phyloP scores from a whole-genome alignment of 352 stramenopile genomes.

The Phytophthora sojae region DNA sequence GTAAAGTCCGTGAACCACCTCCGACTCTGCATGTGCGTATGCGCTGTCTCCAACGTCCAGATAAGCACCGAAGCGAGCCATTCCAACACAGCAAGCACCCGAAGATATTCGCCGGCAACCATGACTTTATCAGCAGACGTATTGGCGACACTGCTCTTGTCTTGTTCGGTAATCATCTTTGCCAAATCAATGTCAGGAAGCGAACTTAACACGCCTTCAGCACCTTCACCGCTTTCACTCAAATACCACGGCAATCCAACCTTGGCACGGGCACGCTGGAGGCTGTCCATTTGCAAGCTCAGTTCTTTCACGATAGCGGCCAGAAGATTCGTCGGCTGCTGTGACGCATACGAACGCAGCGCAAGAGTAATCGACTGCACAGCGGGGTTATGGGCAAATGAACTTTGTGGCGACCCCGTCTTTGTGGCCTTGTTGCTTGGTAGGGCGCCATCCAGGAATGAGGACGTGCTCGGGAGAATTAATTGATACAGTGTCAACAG shows the following conservation, averaged over 20 bases:
- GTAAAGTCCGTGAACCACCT: slow-evolving; percentile 85
- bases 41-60: slow-evolving; percentile 81
- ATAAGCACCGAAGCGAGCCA: slow-evolving; percentile 81
- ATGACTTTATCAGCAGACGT: slow-evolving; percentile 47
- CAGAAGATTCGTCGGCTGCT: slow-evolving; percentile 89
- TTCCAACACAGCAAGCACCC: slow-evolving; percentile 71
- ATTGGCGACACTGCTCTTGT: slow-evolving; percentile 25
- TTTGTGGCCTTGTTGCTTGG: slow-evolving; percentile 19
- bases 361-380: slow-evolving; percentile 89
- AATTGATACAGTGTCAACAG: slow-evolving; percentile 91
- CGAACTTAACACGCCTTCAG: slow-evolving; percentile 67
- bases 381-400: slow-evolving; percentile 86
- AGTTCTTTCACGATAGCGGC: slow-evolving; percentile 73
- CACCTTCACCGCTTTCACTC: slow-evolving; percentile 59
- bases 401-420: slow-evolving; percentile 22
- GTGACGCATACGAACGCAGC: slow-evolving; percentile 88
- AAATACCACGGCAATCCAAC: slow-evolving; percentile 52
- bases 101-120: slow-evolving; percentile 70
- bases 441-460: slow-evolving; percentile 76
- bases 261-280: slow-evolving; percentile 47
- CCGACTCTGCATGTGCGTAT: slow-evolving; percentile 75
- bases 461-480: slow-evolving; percentile 86
- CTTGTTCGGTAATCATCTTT: slow-evolving; percentile 39
- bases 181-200: slow-evolving; percentile 68
- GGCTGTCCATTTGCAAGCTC: slow-evolving; percentile 51